Base-by-base conservation (phyloP, 225 moss, liverwort and hornwort genomes). In the Pseudoscleropodium purum region DNA sequence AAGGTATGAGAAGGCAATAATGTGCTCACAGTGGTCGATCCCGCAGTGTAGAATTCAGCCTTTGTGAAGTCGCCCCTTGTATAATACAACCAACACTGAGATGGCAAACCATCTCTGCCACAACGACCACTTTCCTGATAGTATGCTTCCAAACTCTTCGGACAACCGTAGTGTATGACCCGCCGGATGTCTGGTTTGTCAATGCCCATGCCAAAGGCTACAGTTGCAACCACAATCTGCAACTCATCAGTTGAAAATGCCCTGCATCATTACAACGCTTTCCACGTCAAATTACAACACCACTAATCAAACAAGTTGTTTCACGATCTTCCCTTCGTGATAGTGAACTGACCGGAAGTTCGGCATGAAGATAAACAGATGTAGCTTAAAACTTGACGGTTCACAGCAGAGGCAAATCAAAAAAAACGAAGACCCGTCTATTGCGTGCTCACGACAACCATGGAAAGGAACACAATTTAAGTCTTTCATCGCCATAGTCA, bases 181-280 rank as follows among this genome's bases (percentile, higher is more conserved):
- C 97, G 93, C 89, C 98, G 94, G 85, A 99, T 97, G 83, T 96
- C 98, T 69, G 98, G 96, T 84, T 99, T 99, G 81, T 99, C 97
- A 91, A 99, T 99, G 43, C 98, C 98, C 98, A 99, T 97, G 66
- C 96, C 98, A 72, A 99, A 99, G 52, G 98, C 97, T 77, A 97
- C 96, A 70, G 96, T 99, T 25, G 97, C 97, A 86, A 99, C 97
- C 75, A 99, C 98, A 79, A 97, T 96, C 92, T 96, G 96, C 90
- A 96, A 89, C 60, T 93, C 88, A 83, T 99, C 96, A 70, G 94
- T 95, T 84, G 95, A 94, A 89, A 99, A 99, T 37, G 97, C 96
- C 92, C 98, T 96, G 95, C 90, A 93, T 59, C 57, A 90, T 83
- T 85, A 63, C 88, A 79, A 82, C 82, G 39, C 36, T 59, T 89